A percentile compares a stretch with the other conserved stretches of the same genome.
phyloP scores from a whole-genome alignment of 2,329 filamentous ascomycete species.

The Alternaria sp. region DNA sequence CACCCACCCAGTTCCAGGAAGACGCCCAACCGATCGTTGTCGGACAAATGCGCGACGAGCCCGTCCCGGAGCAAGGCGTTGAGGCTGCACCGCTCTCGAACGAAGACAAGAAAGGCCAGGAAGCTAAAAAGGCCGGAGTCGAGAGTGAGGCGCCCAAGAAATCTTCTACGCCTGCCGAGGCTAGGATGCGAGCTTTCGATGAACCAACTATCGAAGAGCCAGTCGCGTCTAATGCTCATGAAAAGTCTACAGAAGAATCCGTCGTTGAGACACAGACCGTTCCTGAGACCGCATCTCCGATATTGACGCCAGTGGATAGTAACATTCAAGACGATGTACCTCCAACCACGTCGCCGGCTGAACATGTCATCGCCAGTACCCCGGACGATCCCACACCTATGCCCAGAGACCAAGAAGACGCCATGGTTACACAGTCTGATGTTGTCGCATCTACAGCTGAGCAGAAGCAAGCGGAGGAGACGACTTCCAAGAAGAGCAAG shows the following conservation, averaged over 20 bases:
- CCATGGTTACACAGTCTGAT: background rate
- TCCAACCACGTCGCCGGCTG: background rate
- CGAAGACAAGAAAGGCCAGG: conserved; percentile 18
- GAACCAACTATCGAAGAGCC: background rate
- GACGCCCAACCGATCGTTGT: background rate
- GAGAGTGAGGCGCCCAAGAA: conserved; percentile 9
- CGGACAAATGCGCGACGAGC: background rate
- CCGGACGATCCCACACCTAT: background rate
- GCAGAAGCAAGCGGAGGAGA: conserved; percentile 13
- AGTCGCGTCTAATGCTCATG: background rate
- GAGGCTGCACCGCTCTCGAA: conserved; percentile 23
- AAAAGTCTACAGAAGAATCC: conserved; percentile 4
- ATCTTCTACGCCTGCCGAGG: conserved; percentile 12
- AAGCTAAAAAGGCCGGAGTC: conserved; percentile 25
- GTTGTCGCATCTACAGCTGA: background rate
- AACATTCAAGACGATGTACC: conserved; percentile 1
- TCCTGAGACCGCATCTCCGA: conserved; percentile 4
- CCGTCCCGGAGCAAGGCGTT: background rate
- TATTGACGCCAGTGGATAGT: conserved; percentile 6
- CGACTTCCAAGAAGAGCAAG: conserved; percentile 29
- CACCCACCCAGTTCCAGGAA: background rate
- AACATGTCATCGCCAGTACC: background rate
- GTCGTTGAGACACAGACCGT: background rate
- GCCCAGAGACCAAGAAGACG: background rate
- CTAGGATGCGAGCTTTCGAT: conserved; percentile 1